Conservation (phyloP, 148 eudicot species). For the Silene conica region DNA sequence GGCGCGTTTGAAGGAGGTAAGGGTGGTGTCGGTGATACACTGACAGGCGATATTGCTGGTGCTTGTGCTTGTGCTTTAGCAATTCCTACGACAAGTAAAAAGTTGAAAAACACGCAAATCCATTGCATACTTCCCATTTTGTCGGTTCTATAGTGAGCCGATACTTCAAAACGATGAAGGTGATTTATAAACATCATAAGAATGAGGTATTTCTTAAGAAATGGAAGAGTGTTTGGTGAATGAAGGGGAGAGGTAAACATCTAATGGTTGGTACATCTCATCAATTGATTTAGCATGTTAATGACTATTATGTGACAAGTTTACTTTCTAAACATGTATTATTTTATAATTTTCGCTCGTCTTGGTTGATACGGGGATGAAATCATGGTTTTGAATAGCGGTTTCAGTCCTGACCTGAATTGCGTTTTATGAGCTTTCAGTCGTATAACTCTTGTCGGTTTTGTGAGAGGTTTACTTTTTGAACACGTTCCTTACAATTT, state of each 20-base stretch:
- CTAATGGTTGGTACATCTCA: slow-evolving; percentile 37
- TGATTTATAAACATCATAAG: slow-evolving; percentile 12
- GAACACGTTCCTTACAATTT: too few species aligned
- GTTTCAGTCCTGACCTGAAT: too few species aligned
- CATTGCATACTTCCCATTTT: slow-evolving; percentile 35
- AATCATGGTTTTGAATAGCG: background rate
- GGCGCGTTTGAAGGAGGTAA: slow-evolving; percentile 42
- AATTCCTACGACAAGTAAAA: slow-evolving; percentile 28
- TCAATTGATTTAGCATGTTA: slow-evolving; percentile 24
- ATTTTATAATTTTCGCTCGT: background rate
- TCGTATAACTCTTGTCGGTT: too few species aligned
- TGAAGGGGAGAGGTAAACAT: slow-evolving; percentile 38
- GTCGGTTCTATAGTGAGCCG: slow-evolving; percentile 4
- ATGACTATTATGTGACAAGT: background rate
- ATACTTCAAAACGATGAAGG: background rate
- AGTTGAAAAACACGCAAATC: slow-evolving; percentile 30
- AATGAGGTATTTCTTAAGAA: slow-evolving; percentile 16
- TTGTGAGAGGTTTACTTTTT: too few species aligned
- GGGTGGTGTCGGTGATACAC: slow-evolving; percentile 32
- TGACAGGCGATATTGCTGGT: slow-evolving; percentile 57
- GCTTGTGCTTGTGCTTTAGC: slow-evolving; percentile 65
- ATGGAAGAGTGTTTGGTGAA: slow-evolving; percentile 43
- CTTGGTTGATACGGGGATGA: background rate
- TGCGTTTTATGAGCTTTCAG: background rate
- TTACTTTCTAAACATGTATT: background rate